Evolutionary conservation across 208 protist genomes (phyloP).

Genomic region (Giardia duodenalis): DNA sequence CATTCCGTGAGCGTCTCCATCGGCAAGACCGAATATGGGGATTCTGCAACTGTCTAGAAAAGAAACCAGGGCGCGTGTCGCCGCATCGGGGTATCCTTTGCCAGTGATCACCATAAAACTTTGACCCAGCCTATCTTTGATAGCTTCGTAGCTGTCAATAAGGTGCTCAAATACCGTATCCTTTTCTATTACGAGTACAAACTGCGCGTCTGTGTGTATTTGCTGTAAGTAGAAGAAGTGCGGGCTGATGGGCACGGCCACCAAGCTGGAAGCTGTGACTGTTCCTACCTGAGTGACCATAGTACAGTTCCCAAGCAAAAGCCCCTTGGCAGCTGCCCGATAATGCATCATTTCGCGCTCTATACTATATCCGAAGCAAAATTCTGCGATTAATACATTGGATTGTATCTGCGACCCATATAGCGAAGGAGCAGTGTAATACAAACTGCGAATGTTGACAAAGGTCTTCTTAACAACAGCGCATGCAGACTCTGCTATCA

Average conservation of each 20-base stretch:
- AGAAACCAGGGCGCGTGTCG: background rate
- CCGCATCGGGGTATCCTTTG: background rate
- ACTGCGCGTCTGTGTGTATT: background rate
- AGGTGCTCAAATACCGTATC: background rate
- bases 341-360: background rate
- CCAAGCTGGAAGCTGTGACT: background rate
- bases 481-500: background rate
- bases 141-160: background rate
- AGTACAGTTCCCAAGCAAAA: background rate
- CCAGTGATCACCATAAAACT: background rate
- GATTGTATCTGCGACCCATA: background rate
- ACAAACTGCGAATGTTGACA: background rate
- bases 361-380: background rate
- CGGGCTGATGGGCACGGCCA: background rate
- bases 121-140: background rate
- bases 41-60: background rate
- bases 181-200: background rate
- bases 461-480: background rate
- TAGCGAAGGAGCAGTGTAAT: background rate
- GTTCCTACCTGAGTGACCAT: background rate
- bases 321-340: background rate
- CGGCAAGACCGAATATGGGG: background rate
- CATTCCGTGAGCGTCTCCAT: conserved; percentile 2
- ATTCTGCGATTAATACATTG: background rate
- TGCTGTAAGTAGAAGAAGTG: conserved; percentile 11